A percentile compares a stretch with the other conserved stretches of the same genome.
Conservation (phyloP, 768 basidiomycete species). For the Psilocybe cubensis region DNA sequence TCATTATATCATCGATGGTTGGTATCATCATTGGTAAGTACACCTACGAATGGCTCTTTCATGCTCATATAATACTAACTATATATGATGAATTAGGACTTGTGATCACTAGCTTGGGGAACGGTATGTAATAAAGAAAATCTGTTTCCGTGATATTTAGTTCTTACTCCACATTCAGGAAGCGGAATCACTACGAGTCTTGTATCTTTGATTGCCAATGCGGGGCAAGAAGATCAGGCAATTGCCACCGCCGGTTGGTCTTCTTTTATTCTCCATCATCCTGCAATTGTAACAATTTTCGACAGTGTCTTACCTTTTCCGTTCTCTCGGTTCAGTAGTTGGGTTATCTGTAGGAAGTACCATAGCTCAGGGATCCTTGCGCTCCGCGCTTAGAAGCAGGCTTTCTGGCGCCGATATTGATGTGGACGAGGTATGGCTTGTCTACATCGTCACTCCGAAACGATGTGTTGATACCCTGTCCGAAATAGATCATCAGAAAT, state of each 20-base stretch:
- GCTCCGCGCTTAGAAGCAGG: conserved; percentile 41
- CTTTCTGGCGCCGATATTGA: conserved; percentile 49
- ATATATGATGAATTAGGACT: conserved; percentile 28
- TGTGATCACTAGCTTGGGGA: conserved; percentile 39
- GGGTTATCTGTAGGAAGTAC: conserved; percentile 61
- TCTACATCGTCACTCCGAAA: neutral
- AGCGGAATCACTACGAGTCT: conserved; percentile 58
- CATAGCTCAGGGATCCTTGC: conserved; percentile 54
- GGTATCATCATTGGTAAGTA: conserved; percentile 46
- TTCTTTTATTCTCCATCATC: neutral
- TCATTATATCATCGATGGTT: conserved; percentile 35
- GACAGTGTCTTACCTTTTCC: conserved; percentile 67
- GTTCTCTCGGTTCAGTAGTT: conserved; percentile 61
- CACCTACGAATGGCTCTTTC: neutral
- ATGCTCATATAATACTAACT: neutral
- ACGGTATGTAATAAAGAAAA: conserved; percentile 32
- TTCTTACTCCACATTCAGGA: conserved; percentile 33
- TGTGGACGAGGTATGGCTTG: conserved; percentile 52
- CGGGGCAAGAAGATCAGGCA: conserved; percentile 62
- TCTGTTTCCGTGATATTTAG: neutral
- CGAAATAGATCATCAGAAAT: conserved; percentile 45
- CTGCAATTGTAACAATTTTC: neutral
- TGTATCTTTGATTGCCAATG: conserved; percentile 65
- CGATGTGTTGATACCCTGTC: neutral
- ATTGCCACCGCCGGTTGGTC: conserved; percentile 61